Conservation (phyloP, 2,329 filamentous ascomycete species). For the Epichloe typhina region DNA sequence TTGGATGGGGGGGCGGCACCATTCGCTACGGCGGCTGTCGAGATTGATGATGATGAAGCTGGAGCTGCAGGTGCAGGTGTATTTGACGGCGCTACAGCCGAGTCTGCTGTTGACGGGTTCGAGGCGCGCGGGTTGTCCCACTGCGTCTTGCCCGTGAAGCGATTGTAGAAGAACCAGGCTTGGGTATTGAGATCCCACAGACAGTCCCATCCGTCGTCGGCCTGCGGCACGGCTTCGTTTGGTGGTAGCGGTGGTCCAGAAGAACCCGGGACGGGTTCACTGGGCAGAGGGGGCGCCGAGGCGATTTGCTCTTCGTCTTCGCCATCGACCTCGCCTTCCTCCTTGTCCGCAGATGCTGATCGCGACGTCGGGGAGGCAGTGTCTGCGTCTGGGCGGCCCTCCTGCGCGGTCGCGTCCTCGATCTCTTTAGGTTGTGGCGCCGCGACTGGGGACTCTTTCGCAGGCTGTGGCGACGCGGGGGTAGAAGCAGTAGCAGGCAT, state of each 20-base stretch:
- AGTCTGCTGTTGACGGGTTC: background rate
- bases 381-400: background rate
- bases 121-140: slow-evolving; percentile 79
- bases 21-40: slow-evolving; percentile 12
- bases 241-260: slow-evolving; percentile 30
- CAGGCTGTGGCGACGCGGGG: slow-evolving; percentile 5
- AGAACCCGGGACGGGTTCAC: slow-evolving; percentile 14
- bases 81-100: slow-evolving; percentile 14
- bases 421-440: slow-evolving; percentile 8
- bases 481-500: slow-evolving; percentile 4
- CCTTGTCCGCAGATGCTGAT: background rate
- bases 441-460: slow-evolving; percentile 6
- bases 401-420: background rate
- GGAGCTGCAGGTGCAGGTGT: slow-evolving; percentile 17
- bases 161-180: slow-evolving; percentile 76
- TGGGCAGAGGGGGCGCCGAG: slow-evolving; percentile 20
- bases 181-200: slow-evolving; percentile 59
- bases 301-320: background rate
- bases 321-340: slow-evolving; percentile 3
- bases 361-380: background rate
- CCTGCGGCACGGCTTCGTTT: slow-evolving; percentile 29
- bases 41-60: slow-evolving; percentile 11
- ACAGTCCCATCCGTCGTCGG: slow-evolving; percentile 67
- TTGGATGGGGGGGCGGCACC: slow-evolving; percentile 13
- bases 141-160: slow-evolving; percentile 59